Evolutionary conservation across 163 green algal genomes (phyloP).

Genomic region (Chlorella variabilis): DNA sequence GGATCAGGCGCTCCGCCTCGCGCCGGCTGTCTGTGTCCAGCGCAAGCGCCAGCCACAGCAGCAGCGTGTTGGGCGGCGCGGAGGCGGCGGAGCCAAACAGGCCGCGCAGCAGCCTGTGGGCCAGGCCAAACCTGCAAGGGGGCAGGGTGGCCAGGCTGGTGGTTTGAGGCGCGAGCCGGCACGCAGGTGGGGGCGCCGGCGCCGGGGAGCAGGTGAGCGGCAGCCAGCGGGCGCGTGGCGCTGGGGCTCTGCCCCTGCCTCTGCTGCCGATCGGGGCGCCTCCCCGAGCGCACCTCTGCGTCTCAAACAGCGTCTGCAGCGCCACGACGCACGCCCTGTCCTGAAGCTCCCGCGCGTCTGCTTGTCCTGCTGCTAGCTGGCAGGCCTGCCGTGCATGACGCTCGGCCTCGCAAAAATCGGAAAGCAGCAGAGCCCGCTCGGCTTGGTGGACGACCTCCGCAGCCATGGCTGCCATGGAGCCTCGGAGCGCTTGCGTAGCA

Average conservation of each 20-base stretch:
- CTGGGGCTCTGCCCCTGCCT: too few relatives aligned
- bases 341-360: not conserved
- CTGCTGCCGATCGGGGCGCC: too few relatives aligned
- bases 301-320: constrained; percentile 43
- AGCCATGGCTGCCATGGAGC: not conserved
- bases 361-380: not conserved
- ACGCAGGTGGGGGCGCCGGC: not conserved
- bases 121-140: constrained; percentile 13
- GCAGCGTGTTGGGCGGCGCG: constrained; percentile 20
- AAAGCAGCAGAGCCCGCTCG: not conserved
- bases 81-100: constrained; percentile 21
- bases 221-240: too few relatives aligned
- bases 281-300: constrained; percentile 22
- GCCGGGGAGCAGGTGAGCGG: too few relatives aligned
- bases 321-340: not conserved
- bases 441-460: not conserved
- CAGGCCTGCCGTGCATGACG: not conserved
- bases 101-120: not conserved
- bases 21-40: constrained; percentile 25
- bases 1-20: constrained; percentile 35
- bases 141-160: not conserved
- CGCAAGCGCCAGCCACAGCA: constrained; percentile 48
- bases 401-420: not conserved
- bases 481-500: too few relatives aligned
- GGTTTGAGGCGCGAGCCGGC: too few relatives aligned